Conservation (phyloP, 2,329 filamentous ascomycete genomes). For the Trematosphaeria pertusa region DNA sequence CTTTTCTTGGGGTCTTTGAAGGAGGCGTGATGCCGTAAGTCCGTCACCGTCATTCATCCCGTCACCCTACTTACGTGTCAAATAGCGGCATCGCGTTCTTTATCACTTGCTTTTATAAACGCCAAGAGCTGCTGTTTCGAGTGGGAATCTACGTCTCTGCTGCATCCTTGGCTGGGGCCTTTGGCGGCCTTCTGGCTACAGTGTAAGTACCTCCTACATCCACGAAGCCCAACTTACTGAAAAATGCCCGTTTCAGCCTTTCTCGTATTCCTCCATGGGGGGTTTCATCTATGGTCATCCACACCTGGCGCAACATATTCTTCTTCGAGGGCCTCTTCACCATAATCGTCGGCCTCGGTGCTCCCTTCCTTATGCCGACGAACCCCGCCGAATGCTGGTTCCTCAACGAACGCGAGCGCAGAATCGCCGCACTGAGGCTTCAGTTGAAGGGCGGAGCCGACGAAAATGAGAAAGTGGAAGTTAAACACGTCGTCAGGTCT, state of each 20-base stretch:
- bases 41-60: background rate
- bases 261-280: constrained; percentile 61
- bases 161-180: constrained; percentile 63
- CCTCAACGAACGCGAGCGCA: constrained; percentile 60
- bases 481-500: constrained; percentile 59
- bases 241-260: no score
- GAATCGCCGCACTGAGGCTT: constrained; percentile 62
- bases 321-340: constrained; percentile 68
- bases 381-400: constrained; percentile 58
- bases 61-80: background rate
- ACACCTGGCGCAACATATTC: constrained; percentile 61
- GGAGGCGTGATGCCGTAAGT: constrained; percentile 63
- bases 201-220: constrained; percentile 46
- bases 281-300: constrained; percentile 49
- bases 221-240: no score
- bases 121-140: constrained; percentile 62
- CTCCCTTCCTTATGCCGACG: constrained; percentile 62
- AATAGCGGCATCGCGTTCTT: constrained; percentile 62
- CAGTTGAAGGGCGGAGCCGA: constrained; percentile 56
- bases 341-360: constrained; percentile 54
- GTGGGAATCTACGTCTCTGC: constrained; percentile 64
- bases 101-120: constrained; percentile 64
- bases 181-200: constrained; percentile 64
- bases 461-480: constrained; percentile 56
- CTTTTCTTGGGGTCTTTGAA: constrained; percentile 63